phyloP scores from a whole-genome alignment of 106 monocot genomes.

The Narthecium ossifragum region DNA sequence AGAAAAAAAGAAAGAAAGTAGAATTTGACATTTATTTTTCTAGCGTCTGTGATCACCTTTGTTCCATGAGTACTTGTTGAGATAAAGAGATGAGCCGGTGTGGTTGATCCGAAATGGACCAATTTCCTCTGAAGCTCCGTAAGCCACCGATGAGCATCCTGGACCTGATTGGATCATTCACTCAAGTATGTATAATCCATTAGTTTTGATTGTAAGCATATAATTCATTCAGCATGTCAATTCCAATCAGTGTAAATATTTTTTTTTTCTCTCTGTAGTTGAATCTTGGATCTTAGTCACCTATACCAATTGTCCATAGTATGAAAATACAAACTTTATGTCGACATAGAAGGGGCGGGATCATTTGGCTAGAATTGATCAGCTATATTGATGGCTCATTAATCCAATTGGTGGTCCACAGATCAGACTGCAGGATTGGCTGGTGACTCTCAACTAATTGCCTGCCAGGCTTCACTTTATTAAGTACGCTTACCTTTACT shows the following conservation, averaged over 20 bases:
- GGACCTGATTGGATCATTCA: slow-evolving; percentile 52
- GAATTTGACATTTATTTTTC: background rate
- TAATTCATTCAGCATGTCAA: too few species aligned
- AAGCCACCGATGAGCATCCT: slow-evolving; percentile 93
- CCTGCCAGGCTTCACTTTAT: too few species aligned
- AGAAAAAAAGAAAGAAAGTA: background rate
- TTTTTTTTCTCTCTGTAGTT: too few species aligned
- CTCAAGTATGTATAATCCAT: background rate
- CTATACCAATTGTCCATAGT: background rate
- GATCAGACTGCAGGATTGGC: too few species aligned
- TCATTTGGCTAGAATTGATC: too few species aligned
- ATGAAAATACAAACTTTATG: background rate
- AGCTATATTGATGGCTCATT: too few species aligned
- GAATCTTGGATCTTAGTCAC: background rate
- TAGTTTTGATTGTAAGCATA: too few species aligned
- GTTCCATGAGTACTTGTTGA: slow-evolving; percentile 96
- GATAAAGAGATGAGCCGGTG: slow-evolving; percentile 58
- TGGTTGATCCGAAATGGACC: slow-evolving; percentile 86
- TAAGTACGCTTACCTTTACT: too few species aligned
- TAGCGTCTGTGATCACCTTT: too few species aligned
- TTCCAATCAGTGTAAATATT: too few species aligned
- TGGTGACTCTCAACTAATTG: too few species aligned
- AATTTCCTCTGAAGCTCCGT: slow-evolving; percentile 97
- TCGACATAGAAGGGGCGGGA: background rate
- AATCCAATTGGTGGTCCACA: too few species aligned